Percentiles rank a stretch among this genome's conserved stretches.
phyloP scores from a whole-genome alignment of 2,329 filamentous ascomycete genomes.

The Zymoseptoria brevis region DNA sequence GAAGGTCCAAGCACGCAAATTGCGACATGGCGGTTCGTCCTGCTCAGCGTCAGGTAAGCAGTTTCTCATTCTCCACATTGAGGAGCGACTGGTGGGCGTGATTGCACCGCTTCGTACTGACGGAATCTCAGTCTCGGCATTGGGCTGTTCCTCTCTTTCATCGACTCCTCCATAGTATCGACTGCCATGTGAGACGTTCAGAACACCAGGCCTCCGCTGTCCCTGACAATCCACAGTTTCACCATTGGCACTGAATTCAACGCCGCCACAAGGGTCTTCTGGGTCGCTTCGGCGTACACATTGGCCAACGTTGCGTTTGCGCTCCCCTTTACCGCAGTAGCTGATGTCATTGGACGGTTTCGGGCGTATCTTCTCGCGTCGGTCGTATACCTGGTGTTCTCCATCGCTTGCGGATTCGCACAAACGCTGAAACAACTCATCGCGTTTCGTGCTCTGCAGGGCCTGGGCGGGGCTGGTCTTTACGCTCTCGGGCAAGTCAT shows the following conservation, averaged over 20 bases:
- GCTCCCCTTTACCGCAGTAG: slow-evolving; percentile 47
- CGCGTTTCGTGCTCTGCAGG: slow-evolving; percentile 53
- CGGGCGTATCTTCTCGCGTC: slow-evolving; percentile 46
- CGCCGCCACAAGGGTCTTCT: slow-evolving; percentile 46
- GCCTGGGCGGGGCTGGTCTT: slow-evolving; percentile 53
- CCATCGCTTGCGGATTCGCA: slow-evolving; percentile 46
- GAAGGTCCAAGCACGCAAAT: neutral
- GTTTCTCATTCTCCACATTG: neutral
- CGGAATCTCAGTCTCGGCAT: slow-evolving; percentile 37
- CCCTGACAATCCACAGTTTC: slow-evolving; percentile 32
- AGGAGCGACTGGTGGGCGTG: neutral
- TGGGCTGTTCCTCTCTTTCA: slow-evolving; percentile 49
- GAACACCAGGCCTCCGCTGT: neutral
- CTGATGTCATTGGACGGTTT: slow-evolving; percentile 49
- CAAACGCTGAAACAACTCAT: slow-evolving; percentile 48
- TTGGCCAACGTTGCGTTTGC: slow-evolving; percentile 51
- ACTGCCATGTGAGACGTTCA: slow-evolving; percentile 35
- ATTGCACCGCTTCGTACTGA: neutral
- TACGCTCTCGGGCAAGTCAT: slow-evolving; percentile 31
- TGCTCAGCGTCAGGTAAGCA: neutral
- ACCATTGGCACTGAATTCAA: slow-evolving; percentile 49
- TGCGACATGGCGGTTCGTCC: neutral
- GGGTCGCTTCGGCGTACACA: slow-evolving; percentile 50
- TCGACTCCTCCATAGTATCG: slow-evolving; percentile 52
- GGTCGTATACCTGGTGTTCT: slow-evolving; percentile 49